Conservation (phyloP, 129 eudicot species). For the Lactuca sativa region DNA sequence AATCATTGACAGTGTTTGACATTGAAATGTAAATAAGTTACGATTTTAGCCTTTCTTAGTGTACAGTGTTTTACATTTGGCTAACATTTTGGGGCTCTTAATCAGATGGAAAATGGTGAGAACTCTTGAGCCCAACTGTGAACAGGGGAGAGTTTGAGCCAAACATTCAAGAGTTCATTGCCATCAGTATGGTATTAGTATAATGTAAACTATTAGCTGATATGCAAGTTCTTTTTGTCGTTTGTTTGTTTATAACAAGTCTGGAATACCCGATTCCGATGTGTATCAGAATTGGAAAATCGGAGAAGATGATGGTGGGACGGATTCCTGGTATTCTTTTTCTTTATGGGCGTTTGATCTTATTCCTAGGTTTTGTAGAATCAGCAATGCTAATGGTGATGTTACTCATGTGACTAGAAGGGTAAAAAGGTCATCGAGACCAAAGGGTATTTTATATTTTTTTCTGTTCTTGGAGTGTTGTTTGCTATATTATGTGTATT, state of each 20-base stretch:
- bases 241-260: slow-evolving; percentile 17
- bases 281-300: slow-evolving; percentile 37
- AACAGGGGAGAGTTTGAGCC: slow-evolving; percentile 23
- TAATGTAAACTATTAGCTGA: slow-evolving; percentile 31
- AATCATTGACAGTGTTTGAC: slow-evolving; percentile 7
- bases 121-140: slow-evolving; percentile 36
- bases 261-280: slow-evolving; percentile 36
- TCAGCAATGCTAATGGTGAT: slow-evolving; percentile 33
- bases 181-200: slow-evolving; percentile 9
- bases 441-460: slow-evolving; percentile 33
- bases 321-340: slow-evolving; percentile 64
- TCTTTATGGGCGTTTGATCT: slow-evolving; percentile 57
- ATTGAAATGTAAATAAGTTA: slow-evolving; percentile 10
- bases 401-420: slow-evolving; percentile 26
- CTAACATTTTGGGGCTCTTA: slow-evolving; percentile 61
- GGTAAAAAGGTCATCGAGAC: slow-evolving; percentile 28
- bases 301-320: slow-evolving; percentile 38
- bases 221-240: slow-evolving; percentile 24
- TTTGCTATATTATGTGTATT: no score
- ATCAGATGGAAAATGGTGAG: slow-evolving; percentile 58
- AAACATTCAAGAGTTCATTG: slow-evolving; percentile 40
- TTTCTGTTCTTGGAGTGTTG: no score
- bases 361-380: slow-evolving; percentile 64
- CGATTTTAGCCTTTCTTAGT: background rate
- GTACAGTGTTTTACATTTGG: slow-evolving; percentile 13